Base-by-base conservation (phyloP, 768 basidiomycete genomes). In the Leucocoprinus birnbaumii region DNA sequence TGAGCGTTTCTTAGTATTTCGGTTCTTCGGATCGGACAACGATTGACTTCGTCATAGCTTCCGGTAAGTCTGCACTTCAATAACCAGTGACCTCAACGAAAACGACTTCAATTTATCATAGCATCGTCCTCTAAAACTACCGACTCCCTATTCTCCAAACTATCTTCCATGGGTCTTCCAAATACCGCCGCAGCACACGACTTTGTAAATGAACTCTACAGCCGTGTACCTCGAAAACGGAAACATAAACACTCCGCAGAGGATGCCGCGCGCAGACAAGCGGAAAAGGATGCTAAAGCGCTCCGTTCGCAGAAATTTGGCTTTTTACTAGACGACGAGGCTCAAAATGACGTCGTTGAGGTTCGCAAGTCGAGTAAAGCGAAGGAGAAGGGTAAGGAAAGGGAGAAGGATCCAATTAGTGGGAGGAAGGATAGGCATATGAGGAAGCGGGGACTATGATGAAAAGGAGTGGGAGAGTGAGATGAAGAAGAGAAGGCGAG, bases 391-490 rank as follows among this genome's bases (percentile, higher is more conserved):
- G 62, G 61, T n/a, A 68, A 68, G 41, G 67, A 53, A 45, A 66
- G 68, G 62, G 60, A 57, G 56, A 27, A 58, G 47, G 42, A 59
- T 40, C 65, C 69, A 61, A 64, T 73, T 57, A 78, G 78, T 60
- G 83, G 83, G 55, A 81, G 76, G 57, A 72, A 74, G 62, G 86
- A 88, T 35, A 78, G 84, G 53, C 82, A 85, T 58, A 76, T 81
- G 37, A 78, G 94, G 60, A 95, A 94, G 68, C 76, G 93, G 47
- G n/a, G 93, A 95, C 26, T 80, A 84, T 55, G 89, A 91, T 58
- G 82, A 75, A 19, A 86, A 84, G 52, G 88, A 91, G 56, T 95
- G 94, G 93, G 89, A 92, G 68, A 92, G 90, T 61, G 94, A n/a
- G n/a, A 93, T 58, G 92, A 91, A 57, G 93, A 94, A 55, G 91